Percentiles rank a stretch among this genome's conserved stretches.
Conservation (phyloP, 768 basidiomycete genomes). For the Boletus tomentosulus region DNA sequence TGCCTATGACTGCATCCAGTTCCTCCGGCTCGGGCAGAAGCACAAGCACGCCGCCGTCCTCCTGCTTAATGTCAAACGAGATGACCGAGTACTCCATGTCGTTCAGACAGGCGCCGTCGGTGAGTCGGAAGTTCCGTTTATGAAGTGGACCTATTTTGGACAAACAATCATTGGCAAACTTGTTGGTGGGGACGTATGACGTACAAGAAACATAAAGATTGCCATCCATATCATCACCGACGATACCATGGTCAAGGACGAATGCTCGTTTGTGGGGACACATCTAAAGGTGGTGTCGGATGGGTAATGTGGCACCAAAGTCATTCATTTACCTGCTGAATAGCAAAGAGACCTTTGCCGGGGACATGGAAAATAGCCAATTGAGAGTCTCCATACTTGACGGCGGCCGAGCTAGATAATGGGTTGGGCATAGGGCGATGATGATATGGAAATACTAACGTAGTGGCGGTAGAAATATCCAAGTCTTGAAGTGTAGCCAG, state of each 20-base stretch:
- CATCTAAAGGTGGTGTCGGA: conserved; percentile 29
- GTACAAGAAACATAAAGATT: conserved; percentile 47
- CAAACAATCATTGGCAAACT: neutral
- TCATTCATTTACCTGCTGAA: conserved; percentile 53
- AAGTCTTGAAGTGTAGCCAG: conserved; percentile 49
- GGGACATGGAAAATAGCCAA: conserved; percentile 67
- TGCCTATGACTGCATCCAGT: conserved; percentile 60
- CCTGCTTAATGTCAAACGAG: conserved; percentile 53
- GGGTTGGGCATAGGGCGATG: too few species aligned
- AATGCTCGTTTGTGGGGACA: conserved; percentile 56
- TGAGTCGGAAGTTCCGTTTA: conserved; percentile 61
- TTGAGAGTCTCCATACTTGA: conserved; percentile 63
- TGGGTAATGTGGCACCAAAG: neutral
- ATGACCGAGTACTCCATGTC: conserved; percentile 57
- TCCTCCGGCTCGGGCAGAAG: conserved; percentile 49
- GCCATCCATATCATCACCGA: conserved; percentile 59
- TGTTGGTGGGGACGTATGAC: conserved; percentile 11
- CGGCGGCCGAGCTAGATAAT: conserved; percentile 38
- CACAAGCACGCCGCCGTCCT: conserved; percentile 41
- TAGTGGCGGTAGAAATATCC: conserved; percentile 43
- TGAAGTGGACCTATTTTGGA: conserved; percentile 50
- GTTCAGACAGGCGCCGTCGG: conserved; percentile 53
- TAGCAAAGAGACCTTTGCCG: conserved; percentile 53
- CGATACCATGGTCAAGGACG: conserved; percentile 64
- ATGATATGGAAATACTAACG: conserved; percentile 29